phyloP scores from a whole-genome alignment of 2,329 filamentous ascomycete genomes.

The Xylaria sp. region DNA sequence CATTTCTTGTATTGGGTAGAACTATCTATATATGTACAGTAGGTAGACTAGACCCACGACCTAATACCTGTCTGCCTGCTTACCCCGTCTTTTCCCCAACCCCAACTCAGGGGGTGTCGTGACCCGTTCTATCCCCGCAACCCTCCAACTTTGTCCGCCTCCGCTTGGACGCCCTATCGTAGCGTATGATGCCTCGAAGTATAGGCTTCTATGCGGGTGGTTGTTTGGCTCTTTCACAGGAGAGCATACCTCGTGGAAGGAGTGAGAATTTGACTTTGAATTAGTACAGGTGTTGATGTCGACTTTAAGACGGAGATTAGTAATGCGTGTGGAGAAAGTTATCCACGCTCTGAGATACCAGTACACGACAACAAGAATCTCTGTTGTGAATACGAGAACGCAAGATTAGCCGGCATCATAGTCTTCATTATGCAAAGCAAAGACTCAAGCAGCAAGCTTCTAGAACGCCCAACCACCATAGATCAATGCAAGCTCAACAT shows the following conservation, averaged over 20 bases:
- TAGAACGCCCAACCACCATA: background rate
- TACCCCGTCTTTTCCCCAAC: conserved; percentile 34
- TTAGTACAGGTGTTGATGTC: background rate
- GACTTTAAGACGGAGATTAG: background rate
- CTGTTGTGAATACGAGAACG: no score
- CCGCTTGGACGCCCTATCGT: conserved; percentile 4
- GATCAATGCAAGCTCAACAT: no score
- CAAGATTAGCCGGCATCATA: no score
- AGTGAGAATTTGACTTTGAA: background rate
- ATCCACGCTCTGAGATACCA: no score
- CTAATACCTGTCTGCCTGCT: background rate
- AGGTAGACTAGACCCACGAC: background rate
- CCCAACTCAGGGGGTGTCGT: conserved; percentile 19
- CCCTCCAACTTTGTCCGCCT: conserved; percentile 14
- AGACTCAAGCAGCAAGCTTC: conserved; percentile 1
- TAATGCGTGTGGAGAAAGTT: background rate
- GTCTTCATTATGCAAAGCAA: background rate
- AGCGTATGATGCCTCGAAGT: conserved; percentile 14
- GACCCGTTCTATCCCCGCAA: conserved; percentile 26
- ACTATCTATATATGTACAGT: no score
- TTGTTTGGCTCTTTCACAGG: background rate
- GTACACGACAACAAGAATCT: no score
- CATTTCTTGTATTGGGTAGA: background rate
- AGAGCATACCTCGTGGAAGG: background rate
- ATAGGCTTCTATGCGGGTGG: background rate